Evolutionary conservation across 768 basidiomycete genomes (phyloP).

Genomic region (Pleurotus tuber-regium): DNA sequence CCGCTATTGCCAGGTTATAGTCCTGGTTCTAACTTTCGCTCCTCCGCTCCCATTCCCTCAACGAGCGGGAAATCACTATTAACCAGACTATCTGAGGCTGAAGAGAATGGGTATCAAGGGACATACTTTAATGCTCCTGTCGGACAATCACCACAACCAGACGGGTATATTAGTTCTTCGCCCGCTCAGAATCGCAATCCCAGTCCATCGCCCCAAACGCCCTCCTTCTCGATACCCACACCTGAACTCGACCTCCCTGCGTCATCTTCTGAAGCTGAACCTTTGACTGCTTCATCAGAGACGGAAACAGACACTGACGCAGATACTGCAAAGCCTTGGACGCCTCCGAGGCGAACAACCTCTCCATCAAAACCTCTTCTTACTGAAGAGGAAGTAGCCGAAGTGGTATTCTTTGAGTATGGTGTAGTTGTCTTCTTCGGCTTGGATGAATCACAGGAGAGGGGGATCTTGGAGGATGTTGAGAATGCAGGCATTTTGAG

Average conservation of each 20-base stretch:
- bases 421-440: constrained; percentile 95
- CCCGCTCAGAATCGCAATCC: constrained; percentile 33
- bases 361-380: constrained; percentile 15
- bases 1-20: constrained; percentile 92
- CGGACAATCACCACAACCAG: constrained; percentile 33
- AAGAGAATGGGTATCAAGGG: constrained; percentile 88
- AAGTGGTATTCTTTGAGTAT: constrained; percentile 80
- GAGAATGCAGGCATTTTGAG: constrained; percentile 68
- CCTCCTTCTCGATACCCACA: constrained; percentile 10
- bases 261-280: constrained; percentile 14
- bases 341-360: constrained; percentile 1
- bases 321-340: constrained; percentile 14
- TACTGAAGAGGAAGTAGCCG: constrained; percentile 55
- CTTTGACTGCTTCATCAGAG: constrained; percentile 10
- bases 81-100: constrained; percentile 76
- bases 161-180: constrained; percentile 65
- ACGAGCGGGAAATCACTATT: constrained; percentile 57
- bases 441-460: constrained; percentile 74
- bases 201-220: constrained; percentile 5
- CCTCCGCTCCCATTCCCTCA: constrained; percentile 60
- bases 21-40: constrained; percentile 81
- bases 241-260: constrained; percentile 13
- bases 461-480: constrained; percentile 81
- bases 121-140: constrained; percentile 62
- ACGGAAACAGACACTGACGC: constrained; percentile 17